Evolutionary conservation across 345 rosid species (phyloP).

Genomic region (Eucalyptus grandis): DNA sequence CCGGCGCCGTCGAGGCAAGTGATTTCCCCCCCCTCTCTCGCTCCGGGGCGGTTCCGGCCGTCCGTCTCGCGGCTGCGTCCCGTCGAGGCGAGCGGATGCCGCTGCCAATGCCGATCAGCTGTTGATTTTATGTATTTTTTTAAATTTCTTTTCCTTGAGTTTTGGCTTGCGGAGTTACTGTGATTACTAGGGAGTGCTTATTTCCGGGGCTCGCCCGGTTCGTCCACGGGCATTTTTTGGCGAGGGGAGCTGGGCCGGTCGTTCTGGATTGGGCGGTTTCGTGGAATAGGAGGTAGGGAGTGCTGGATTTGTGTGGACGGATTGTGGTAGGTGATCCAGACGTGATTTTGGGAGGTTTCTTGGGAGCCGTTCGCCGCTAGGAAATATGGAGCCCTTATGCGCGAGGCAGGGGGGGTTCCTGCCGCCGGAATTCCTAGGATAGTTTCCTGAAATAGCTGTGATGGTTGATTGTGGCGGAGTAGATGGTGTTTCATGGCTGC

Average conservation of each 20-base stretch:
- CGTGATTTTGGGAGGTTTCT: neutral
- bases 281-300: neutral
- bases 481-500: neutral
- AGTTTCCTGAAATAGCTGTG: neutral
- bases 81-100: neutral
- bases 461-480: neutral
- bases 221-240: neutral
- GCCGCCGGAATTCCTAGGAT: neutral
- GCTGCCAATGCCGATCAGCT: neutral
- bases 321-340: neutral
- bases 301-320: neutral
- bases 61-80: neutral
- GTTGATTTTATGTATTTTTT: neutral
- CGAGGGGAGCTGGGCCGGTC: neutral
- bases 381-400: neutral
- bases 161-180: neutral
- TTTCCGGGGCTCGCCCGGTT: neutral
- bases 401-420: neutral
- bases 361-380: neutral
- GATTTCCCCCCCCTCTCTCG: neutral
- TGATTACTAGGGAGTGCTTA: neutral
- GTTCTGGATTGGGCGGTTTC: neutral
- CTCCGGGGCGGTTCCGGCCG: neutral
- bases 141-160: neutral
- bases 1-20: conserved; percentile 14